phyloP scores from a whole-genome alignment of 2,329 filamentous ascomycete genomes.

The Chrysoporthe austroafricana region DNA sequence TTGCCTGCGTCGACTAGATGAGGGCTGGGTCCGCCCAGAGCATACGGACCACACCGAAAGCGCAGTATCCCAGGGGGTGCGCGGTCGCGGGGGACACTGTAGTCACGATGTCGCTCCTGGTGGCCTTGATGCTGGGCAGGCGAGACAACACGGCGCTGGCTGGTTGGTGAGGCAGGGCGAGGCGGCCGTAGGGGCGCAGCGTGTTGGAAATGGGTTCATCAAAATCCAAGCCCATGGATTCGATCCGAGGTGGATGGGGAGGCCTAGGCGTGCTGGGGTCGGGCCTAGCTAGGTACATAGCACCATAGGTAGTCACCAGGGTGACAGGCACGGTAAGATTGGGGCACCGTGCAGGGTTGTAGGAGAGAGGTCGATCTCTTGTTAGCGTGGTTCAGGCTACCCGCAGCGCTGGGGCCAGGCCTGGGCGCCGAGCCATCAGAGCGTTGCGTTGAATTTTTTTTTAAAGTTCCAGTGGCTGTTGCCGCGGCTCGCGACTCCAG shows the following conservation, averaged over 20 bases:
- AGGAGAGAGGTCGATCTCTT: too few relatives aligned
- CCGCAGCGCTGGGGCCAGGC: too few relatives aligned
- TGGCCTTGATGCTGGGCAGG: neutral
- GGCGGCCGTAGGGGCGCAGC: neutral
- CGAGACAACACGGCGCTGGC: neutral
- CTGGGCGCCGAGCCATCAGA: too few relatives aligned
- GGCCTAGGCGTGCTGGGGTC: neutral
- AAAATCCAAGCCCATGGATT: neutral
- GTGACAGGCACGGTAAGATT: neutral
- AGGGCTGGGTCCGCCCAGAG: constrained; percentile 8
- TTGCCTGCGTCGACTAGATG: constrained; percentile 10
- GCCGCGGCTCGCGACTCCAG: neutral
- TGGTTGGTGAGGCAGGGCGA: neutral
- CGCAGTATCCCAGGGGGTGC: neutral
- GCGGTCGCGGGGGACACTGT: too few relatives aligned
- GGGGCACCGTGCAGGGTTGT: too few relatives aligned
- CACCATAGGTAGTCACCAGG: neutral
- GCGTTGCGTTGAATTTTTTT: neutral
- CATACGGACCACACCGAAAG: neutral
- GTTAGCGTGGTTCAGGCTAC: too few relatives aligned
- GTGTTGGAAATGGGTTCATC: constrained; percentile 13
- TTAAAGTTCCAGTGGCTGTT: neutral
- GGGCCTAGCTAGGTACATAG: neutral
- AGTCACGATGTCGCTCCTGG: neutral
- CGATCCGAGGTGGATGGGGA: neutral